These are phyloP conservation scores for Maudiozyma barnettii DNA, from an alignment of 805 yeast genomes.

Conservation along the genomic window DNA sequence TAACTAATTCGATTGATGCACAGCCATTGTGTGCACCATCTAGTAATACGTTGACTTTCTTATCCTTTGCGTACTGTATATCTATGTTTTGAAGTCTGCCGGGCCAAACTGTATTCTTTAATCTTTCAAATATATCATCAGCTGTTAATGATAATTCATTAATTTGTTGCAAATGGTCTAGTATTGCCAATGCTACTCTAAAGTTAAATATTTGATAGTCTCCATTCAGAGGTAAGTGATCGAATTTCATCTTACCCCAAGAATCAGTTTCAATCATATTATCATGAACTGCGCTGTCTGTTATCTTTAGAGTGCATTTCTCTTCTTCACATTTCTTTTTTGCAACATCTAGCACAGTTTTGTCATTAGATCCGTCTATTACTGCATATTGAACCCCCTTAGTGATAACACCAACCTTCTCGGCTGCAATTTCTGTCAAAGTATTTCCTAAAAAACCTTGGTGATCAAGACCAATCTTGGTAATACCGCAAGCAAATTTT, in stretches of 20 bases:
- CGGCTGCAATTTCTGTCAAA: constrained; percentile 53
- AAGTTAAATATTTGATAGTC: constrained; percentile 63
- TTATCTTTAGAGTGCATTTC: constrained; percentile 24
- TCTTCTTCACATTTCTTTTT: constrained; percentile 27
- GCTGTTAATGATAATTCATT: constrained; percentile 24
- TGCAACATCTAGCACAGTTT: constrained; percentile 42
- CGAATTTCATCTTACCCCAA: constrained; percentile 26
- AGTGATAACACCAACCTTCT: constrained; percentile 77
- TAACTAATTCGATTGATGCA: constrained; percentile 67
- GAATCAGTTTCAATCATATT: constrained; percentile 18
- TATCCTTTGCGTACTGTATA: constrained; percentile 15
- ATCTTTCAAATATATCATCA: constrained; percentile 39
- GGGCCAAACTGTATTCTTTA: constrained; percentile 62
- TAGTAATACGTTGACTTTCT: constrained; percentile 34
- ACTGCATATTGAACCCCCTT: constrained; percentile 46
- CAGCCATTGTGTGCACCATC: constrained; percentile 93
- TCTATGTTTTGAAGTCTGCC: constrained; percentile 63
- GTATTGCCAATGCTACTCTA: constrained; percentile 52
- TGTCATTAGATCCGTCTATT: constrained; percentile 58
- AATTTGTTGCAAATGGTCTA: constrained; percentile 31
- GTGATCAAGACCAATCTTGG: constrained; percentile 84
- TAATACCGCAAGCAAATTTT: constrained; percentile 59
- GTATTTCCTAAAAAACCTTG: constrained; percentile 64
- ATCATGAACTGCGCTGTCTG: constrained; percentile 9
- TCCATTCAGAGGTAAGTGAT: constrained; percentile 53